Evolutionary conservation across 176 grass and related monocot genomes (phyloP).

Genomic region (Pontederia crassipes): DNA sequence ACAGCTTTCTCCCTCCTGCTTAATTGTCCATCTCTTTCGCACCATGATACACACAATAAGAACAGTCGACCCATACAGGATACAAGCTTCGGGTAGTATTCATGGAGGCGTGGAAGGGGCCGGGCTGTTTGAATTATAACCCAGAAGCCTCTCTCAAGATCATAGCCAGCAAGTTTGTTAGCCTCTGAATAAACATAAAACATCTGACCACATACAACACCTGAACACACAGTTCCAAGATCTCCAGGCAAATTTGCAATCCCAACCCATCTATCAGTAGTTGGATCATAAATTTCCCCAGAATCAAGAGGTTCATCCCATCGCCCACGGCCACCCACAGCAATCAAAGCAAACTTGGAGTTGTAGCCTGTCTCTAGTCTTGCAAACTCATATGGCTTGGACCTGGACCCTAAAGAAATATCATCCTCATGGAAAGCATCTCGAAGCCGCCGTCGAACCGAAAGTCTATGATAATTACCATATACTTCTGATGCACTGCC

Average conservation of each 20-base stretch:
- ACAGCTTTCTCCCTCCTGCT: slow-evolving; percentile 65
- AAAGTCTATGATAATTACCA: slow-evolving; percentile 57
- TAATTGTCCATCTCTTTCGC: slow-evolving; percentile 39
- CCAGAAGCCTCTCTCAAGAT: slow-evolving; percentile 60
- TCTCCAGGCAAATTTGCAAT: slow-evolving; percentile 59
- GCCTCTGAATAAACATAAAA: slow-evolving; percentile 88
- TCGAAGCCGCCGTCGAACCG: slow-evolving; percentile 44
- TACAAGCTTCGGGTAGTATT: slow-evolving; percentile 63
- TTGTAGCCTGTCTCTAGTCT: neutral
- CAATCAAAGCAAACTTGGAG: slow-evolving; percentile 46
- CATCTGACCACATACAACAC: slow-evolving; percentile 39
- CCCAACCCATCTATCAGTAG: slow-evolving; percentile 54
- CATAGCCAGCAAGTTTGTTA: slow-evolving; percentile 70
- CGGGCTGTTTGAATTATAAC: slow-evolving; percentile 39
- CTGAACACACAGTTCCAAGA: slow-evolving; percentile 59
- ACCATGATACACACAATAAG: slow-evolving; percentile 82
- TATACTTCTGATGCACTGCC: slow-evolving; percentile 60
- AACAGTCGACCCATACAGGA: slow-evolving; percentile 57
- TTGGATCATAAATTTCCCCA: slow-evolving; percentile 61
- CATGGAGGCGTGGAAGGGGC: slow-evolving; percentile 42
- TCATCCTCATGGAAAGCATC: slow-evolving; percentile 52
- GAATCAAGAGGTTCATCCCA: slow-evolving; percentile 83
- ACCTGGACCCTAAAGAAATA: neutral
- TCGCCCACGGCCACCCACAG: slow-evolving; percentile 53
- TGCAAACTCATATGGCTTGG: neutral